Base-by-base conservation (phyloP, 2,329 filamentous ascomycete genomes). In the Aspergillus pseudoviridinutans region DNA sequence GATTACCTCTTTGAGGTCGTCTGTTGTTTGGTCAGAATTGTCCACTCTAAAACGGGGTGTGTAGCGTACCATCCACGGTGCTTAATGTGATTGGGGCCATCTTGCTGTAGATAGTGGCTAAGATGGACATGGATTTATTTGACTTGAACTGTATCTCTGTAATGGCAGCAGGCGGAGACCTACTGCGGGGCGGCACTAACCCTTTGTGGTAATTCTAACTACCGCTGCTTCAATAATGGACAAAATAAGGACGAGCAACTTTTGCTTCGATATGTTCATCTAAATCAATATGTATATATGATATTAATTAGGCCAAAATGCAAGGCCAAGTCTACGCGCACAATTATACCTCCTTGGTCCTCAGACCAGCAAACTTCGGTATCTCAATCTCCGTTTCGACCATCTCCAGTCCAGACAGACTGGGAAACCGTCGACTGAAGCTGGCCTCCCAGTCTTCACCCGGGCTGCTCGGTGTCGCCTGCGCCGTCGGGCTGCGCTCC, bases 361-460 rank as follows among this genome's bases (percentile, higher is more conserved):
- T 68, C 54, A 78, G 57, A 58, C 69, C 68, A 27, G 71, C 63
- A 46, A 72, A 61, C 53, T 72, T 75, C 50, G 70, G 71, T 50
- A 74, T 61, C 58, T 77, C 76, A 51, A 81, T 80, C 64, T 84
- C 88, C 59, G 87, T 84, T 76, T 94, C 90, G n/a, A 91, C 88
- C 86, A 93, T 90, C 77, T 97, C 92, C 64, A 97, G 84, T 9
- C 91, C 84, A 56, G 87, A 87, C 58, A 97, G 77, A 70, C 89
- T 95, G 0, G 93, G 93, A 74, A 92, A 97, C 58, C 91, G 82
- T 74, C 92, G 92, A 59, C 87, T 88, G 71, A 97, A 97, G 69
- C 90, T 83, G 24, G 76, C 76, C 61, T 87, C 84, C 80, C 82
- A 84, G 57, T 87, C 84, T 75, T 92, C 89, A 49, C 65, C 64